phyloP scores from a whole-genome alignment of 352 stramenopile species.

The Phytophthora crassamura region DNA sequence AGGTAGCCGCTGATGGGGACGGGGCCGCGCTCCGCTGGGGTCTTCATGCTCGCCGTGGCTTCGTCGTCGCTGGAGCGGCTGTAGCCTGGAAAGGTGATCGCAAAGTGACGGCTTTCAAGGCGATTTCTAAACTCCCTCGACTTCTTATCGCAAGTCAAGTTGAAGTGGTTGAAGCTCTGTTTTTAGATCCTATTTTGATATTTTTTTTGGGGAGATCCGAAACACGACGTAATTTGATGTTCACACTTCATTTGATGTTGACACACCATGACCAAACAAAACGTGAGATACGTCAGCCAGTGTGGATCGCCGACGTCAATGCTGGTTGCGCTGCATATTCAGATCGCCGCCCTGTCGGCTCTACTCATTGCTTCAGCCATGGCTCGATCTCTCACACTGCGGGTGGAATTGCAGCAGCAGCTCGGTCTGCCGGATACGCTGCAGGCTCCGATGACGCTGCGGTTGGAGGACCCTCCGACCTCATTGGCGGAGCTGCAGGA shows the following conservation, averaged over 20 bases:
- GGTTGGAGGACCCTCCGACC: conserved; percentile 20
- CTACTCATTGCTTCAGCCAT: conserved; percentile 20
- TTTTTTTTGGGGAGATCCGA: no score
- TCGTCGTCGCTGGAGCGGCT: conserved; percentile 2
- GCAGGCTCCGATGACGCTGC: conserved; percentile 36
- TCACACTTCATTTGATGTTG: neutral
- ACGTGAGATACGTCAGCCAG: neutral
- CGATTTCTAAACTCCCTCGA: neutral
- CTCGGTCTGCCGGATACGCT: conserved; percentile 24
- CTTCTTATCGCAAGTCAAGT: conserved; percentile 29
- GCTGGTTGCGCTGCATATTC: conserved; percentile 15
- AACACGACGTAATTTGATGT: conserved; percentile 20
- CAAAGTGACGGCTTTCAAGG: conserved; percentile 2
- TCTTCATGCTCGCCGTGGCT: conserved; percentile 55
- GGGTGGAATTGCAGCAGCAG: conserved; percentile 49
- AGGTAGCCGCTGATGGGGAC: conserved; percentile 85
- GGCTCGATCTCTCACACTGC: conserved; percentile 27
- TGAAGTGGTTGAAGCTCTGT: conserved; percentile 18
- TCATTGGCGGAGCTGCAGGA: conserved; percentile 32
- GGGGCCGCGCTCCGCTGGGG: conserved; percentile 53
- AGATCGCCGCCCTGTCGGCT: conserved; percentile 21
- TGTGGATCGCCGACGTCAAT: conserved; percentile 11
- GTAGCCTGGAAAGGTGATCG: neutral
- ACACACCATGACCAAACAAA: no score
- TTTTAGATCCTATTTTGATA: conserved; percentile 25